Base-by-base conservation (phyloP, 306 rosid species). In the Cyamopsis tetragonoloba region DNA sequence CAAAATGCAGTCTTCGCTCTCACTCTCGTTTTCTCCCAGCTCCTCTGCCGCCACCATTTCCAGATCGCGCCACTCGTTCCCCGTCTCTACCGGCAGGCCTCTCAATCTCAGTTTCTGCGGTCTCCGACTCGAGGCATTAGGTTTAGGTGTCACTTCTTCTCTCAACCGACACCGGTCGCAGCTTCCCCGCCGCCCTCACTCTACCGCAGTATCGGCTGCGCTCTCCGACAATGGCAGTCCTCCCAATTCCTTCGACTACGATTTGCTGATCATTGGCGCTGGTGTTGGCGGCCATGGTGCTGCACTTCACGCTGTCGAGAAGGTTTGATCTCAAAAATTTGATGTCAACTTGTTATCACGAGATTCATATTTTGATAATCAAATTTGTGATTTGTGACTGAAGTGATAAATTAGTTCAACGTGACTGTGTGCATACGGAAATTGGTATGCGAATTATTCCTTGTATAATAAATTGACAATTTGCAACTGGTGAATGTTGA, bases 271-370 rank as follows among this genome's bases (percentile, higher is more conserved):
- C 19, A 90, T 95, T 28, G 97, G 99, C 18, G 99, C 99, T 5
- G 99, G 99, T 5, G 99, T 95, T 53, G 99, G 97, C 0, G 97
- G 97, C 58, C 99, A 95, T 19, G 99, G 99, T 1, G 99, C 97
- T 3, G 97, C 99, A 14, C 92, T 95, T 41, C 97, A 95, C 47
- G 97, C 97, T 5, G 97, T 95, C 22, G 95, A 90, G 81, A 90
- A 90, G 97, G 99, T 95, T 58, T 14, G 53, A 14, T 41, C 63
- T 63, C 56, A 28, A 0, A 0, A 22, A 46, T 41, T 20, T 7
- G 12, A 15, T 6, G 11, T 37, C 26, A 26, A 10, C 43, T 48
- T 12, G 17, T 56, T 57, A 55, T n/a, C 23, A 13, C 59, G 11
- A 39, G 7, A 60, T 67, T 27, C 22, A 0, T 54, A 12, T 8